These are phyloP conservation scores for Eucalyptus virginea DNA, from an alignment of 345 rosid species.

Conservation along the genomic window DNA sequence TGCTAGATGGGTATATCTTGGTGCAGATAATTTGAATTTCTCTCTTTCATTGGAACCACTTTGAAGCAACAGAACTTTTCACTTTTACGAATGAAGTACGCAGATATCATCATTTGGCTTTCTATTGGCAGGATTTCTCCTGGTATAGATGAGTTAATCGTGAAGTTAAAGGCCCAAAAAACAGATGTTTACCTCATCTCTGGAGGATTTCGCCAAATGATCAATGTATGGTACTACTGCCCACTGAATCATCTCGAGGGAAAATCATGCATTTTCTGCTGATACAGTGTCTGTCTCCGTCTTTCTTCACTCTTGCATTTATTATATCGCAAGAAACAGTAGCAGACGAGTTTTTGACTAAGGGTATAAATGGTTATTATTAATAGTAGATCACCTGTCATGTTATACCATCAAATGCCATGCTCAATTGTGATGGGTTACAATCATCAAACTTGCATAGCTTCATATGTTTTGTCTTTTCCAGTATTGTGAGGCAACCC, in stretches of 20 bases:
- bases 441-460: not conserved
- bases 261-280: not conserved
- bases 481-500: not conserved
- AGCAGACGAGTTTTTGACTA: not conserved
- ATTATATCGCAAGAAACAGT: not conserved
- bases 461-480: not conserved
- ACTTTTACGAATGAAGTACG: not conserved
- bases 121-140: constrained; percentile 50
- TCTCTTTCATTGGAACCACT: not conserved
- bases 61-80: not conserved
- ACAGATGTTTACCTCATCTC: constrained; percentile 69
- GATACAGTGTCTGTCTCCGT: not conserved
- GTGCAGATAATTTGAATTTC: not conserved
- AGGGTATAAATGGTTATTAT: not conserved
- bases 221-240: constrained; percentile 41
- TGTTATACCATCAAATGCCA: not conserved
- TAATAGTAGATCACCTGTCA: not conserved
- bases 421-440: not conserved
- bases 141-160: constrained; percentile 69
- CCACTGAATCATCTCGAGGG: not conserved
- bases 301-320: not conserved
- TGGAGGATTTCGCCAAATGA: constrained; percentile 97
- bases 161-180: constrained; percentile 60
- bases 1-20: not conserved
- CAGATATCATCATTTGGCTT: not conserved